phyloP scores from a whole-genome alignment of 73 alveolate species.

The Stentor coeruleus region DNA sequence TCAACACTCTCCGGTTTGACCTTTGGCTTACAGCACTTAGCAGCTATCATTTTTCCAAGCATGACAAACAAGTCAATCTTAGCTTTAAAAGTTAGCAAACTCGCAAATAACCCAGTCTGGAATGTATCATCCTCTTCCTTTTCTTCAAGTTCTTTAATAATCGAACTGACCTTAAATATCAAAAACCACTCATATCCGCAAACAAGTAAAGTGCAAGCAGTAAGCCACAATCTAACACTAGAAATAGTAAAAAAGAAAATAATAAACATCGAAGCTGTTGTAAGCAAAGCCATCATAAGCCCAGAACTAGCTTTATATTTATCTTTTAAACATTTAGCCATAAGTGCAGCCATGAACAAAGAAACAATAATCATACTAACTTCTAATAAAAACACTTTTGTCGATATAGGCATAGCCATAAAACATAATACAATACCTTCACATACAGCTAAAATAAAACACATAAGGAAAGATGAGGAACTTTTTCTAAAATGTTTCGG shows the following conservation, averaged over 20 bases:
- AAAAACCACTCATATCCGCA: not conserved
- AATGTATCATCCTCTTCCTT: not conserved
- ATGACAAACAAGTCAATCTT: not conserved
- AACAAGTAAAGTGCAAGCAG: not conserved
- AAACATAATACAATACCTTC: not conserved
- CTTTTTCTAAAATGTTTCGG: not conserved
- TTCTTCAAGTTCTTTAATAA: not conserved
- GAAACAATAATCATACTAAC: not conserved
- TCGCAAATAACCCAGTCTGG: not conserved
- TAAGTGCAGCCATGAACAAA: not conserved
- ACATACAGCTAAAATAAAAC: not conserved
- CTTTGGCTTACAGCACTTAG: not conserved
- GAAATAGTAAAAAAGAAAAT: not conserved
- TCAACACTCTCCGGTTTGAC: not conserved
- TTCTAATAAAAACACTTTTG: not conserved
- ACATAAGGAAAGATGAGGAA: not conserved
- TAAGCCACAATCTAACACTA: not conserved
- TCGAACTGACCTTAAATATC: not conserved
- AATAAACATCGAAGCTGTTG: not conserved
- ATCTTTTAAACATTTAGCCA: not conserved
- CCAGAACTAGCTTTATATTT: not conserved
- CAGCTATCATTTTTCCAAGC: not conserved
- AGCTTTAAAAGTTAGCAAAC: not conserved
- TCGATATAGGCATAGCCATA: not conserved
- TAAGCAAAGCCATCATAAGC: not conserved